Evolutionary conservation across 208 protist genomes (phyloP).

Genomic region (Angomonas ambiguus): DNA sequence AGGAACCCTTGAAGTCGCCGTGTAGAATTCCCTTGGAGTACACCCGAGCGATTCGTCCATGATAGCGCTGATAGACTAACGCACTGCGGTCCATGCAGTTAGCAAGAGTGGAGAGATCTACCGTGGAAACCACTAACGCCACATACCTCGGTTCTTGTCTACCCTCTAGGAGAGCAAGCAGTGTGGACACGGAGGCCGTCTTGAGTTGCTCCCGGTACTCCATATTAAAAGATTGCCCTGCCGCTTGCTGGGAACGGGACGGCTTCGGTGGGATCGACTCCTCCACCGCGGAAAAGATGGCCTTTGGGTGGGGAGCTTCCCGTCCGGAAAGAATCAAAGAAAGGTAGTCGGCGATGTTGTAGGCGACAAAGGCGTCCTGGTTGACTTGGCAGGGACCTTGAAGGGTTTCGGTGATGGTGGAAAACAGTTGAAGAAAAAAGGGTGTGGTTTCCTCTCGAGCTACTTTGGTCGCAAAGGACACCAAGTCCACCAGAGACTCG

Average conservation of each 20-base stretch:
- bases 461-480: conserved; percentile 29
- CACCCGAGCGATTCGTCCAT: conserved; percentile 25
- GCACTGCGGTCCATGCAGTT: conserved; percentile 43
- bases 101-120: conserved; percentile 31
- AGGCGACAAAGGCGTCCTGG: conserved; percentile 48
- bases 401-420: conserved; percentile 39
- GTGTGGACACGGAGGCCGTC: conserved; percentile 28
- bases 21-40: conserved; percentile 22
- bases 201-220: conserved; percentile 20
- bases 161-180: conserved; percentile 59
- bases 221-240: not conserved
- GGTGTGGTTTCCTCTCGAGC: conserved; percentile 33
- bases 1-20: conserved; percentile 22
- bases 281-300: conserved; percentile 15
- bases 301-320: conserved; percentile 13
- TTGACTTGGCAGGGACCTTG: conserved; percentile 50
- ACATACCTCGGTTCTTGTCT: conserved; percentile 34
- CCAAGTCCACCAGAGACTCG: conserved; percentile 44
- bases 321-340: conserved; percentile 29
- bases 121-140: conserved; percentile 28
- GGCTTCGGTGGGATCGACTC: conserved; percentile 13
- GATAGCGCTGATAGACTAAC: conserved; percentile 22
- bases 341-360: conserved; percentile 43
- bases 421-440: conserved; percentile 41
- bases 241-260: conserved; percentile 3